Evolutionary conservation across 495 filamentous ascomycete genomes (phyloP).

Genomic region (Penicillium paxilli): DNA sequence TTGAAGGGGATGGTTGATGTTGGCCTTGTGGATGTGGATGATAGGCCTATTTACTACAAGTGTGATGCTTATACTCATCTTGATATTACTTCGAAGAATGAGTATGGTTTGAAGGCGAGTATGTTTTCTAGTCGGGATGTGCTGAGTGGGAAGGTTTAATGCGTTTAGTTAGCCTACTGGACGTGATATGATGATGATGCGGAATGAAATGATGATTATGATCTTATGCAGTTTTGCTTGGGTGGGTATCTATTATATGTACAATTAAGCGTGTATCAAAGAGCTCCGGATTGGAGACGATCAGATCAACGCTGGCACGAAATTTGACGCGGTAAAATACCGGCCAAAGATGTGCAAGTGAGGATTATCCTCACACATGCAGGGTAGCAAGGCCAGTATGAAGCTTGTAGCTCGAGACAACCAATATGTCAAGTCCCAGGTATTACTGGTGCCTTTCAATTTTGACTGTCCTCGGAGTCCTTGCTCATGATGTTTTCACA

Average conservation of each 20-base stretch:
- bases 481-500: conserved; percentile 57
- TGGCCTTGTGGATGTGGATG: conserved; percentile 51
- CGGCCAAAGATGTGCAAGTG: too few species aligned
- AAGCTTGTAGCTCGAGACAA: background rate
- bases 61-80: conserved; percentile 77
- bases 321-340: too few species aligned
- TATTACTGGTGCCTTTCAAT: conserved; percentile 18
- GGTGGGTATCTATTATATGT: background rate
- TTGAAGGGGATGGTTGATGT: conserved; percentile 57
- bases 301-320: background rate
- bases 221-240: background rate
- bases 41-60: conserved; percentile 73
- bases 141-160: conserved; percentile 28
- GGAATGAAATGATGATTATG: background rate
- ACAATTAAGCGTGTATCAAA: background rate
- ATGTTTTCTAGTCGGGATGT: conserved; percentile 47
- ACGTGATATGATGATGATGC: background rate
- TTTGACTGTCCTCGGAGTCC: conserved; percentile 23
- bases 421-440: background rate
- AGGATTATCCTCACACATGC: too few species aligned
- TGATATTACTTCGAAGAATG: conserved; percentile 63
- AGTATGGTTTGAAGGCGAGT: conserved; percentile 64
- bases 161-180: background rate
- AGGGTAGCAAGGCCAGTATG: too few species aligned
- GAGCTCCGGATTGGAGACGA: background rate